Base-by-base conservation (phyloP, 306 rosid species). In the Myrica gale region DNA sequence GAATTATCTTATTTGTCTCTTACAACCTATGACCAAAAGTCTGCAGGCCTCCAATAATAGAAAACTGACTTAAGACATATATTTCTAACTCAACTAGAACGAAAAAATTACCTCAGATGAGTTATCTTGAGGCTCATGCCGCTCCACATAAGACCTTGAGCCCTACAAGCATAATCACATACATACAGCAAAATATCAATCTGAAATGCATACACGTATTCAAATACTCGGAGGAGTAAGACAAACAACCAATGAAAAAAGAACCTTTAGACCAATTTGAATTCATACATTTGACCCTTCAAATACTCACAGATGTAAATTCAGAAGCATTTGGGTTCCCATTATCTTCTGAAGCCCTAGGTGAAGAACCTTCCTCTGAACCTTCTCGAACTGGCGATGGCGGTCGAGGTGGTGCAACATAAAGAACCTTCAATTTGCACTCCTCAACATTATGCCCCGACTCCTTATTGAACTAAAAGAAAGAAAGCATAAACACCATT, bases 361-460 rank as follows among this genome's bases (percentile, higher is more conserved):
- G 98, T 0, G 98, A 89, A 0, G 96, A 89, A 69, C 89, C 98
- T 81, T 93, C 98, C 61, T 93, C 98, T 0, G 98, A 90, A 69
- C 91, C 98, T 88, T 93, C 98, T 2, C 78, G 84, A 74, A 93
- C 98, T 0, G 98, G 98, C 7, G 97, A 93, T 5, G 96, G 98
- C 13, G 92, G 93, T 78, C 79, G 85, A 37, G 95, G 96, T 8
- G 93, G 98, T 82, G 91, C 75, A 74, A 90, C 95, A 85, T 93
- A 93, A 78, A 89, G 68, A 80, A 93, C 98, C 79, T 90, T 88
- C 88, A 93, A 85, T 74, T 85, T 93, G 79, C 86, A 84, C 85
- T 93, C 98, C 74, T 90, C 95, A 0, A 93, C 93, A 48, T 47
- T 86, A 83, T 85, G 88, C 71, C 91, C 93, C 0, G 89, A 87